phyloP scores from a whole-genome alignment of 2,329 filamentous ascomycete species.

The Daldinia sp. region DNA sequence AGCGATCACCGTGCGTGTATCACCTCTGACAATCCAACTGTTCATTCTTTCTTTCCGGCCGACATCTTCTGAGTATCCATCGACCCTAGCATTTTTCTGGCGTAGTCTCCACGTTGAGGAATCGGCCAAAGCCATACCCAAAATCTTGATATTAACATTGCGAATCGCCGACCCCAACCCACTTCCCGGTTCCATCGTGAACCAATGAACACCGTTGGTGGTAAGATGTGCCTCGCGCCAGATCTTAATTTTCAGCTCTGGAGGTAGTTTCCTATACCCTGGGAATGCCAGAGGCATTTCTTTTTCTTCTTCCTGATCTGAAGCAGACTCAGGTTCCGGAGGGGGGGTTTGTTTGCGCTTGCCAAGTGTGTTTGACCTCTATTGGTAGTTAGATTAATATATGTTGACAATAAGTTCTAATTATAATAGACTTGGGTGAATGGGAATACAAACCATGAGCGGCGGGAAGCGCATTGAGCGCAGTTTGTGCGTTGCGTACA shows the following conservation, averaged over 20 bases:
- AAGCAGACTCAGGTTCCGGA: neutral
- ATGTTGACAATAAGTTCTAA: neutral
- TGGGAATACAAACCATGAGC: neutral
- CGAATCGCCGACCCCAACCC: too few relatives aligned
- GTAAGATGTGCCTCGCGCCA: constrained; percentile 26
- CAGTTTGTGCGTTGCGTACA: too few relatives aligned
- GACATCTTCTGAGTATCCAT: too few relatives aligned
- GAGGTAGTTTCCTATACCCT: constrained; percentile 19
- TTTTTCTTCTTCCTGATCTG: neutral
- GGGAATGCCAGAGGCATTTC: neutral
- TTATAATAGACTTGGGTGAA: neutral
- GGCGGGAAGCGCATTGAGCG: neutral
- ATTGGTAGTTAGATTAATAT: neutral
- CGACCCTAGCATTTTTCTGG: too few relatives aligned
- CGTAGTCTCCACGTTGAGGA: too few relatives aligned
- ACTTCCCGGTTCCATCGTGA: constrained; percentile 18
- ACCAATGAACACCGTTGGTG: constrained; percentile 36
- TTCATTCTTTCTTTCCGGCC: too few relatives aligned
- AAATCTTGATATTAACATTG: too few relatives aligned
- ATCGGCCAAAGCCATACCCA: too few relatives aligned
- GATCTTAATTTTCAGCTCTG: constrained; percentile 41
- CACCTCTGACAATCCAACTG: too few relatives aligned
- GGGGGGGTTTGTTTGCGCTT: neutral
- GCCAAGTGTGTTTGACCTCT: neutral
- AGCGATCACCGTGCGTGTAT: too few relatives aligned